Percentiles rank a stretch among this genome's conserved stretches.
Evolutionary conservation across 352 stramenopile genomes (phyloP).

Genomic region (Phytophthora pini): DNA sequence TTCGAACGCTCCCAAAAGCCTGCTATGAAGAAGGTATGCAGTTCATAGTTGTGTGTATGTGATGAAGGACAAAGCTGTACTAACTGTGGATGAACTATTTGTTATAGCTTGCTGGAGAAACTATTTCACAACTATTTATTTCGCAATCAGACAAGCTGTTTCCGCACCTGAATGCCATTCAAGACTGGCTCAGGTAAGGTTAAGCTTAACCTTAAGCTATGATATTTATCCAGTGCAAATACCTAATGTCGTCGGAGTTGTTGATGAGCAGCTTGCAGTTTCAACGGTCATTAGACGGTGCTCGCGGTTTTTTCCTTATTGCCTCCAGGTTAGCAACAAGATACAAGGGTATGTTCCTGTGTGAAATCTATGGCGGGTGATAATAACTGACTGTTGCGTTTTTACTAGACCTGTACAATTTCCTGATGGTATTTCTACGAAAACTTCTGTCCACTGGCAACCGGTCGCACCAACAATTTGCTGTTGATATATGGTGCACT

Average conservation of each 20-base stretch:
- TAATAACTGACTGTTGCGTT: conserved; percentile 1
- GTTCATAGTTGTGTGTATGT: not conserved
- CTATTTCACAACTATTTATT: conserved; percentile 55
- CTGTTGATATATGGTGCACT: conserved; percentile 75
- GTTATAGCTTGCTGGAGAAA: conserved; percentile 32
- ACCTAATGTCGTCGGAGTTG: conserved; percentile 6
- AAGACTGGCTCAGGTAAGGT: conserved; percentile 73
- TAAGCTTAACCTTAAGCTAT: conserved; percentile 19
- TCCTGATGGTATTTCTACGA: conserved; percentile 82
- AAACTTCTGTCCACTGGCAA: conserved; percentile 74
- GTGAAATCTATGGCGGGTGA: not conserved
- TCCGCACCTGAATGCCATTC: conserved; percentile 57
- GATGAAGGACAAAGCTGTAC: not conserved
- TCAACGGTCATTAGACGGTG: conserved; percentile 46
- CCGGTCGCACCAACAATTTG: conserved; percentile 54
- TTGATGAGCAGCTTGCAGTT: conserved; percentile 48
- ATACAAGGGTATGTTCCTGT: conserved; percentile 46
- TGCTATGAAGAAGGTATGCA: conserved; percentile 33
- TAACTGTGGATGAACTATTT: not conserved
- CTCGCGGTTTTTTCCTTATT: conserved; percentile 56
- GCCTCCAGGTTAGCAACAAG: conserved; percentile 45
- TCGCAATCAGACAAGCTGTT: conserved; percentile 44
- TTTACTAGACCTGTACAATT: conserved; percentile 72
- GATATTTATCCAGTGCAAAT: not conserved
- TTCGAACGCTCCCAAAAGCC: conserved; percentile 45